A percentile compares a stretch with the other conserved stretches of the same genome.
Conservation (phyloP, 1,284 basidiomycete genomes). For the Leccinum pachyderme region DNA sequence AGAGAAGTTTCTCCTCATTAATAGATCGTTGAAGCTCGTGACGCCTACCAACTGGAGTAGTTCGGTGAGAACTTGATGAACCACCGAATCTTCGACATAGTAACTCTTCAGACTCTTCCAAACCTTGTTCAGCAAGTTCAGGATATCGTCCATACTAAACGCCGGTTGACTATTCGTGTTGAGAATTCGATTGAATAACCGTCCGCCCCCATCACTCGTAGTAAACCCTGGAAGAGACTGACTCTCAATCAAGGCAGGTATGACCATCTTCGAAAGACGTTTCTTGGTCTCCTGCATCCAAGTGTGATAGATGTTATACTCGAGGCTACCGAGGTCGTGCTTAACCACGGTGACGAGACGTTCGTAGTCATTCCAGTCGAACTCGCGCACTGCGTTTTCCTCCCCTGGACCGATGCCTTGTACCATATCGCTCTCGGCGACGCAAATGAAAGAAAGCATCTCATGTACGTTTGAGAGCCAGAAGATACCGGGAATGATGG, state of each 20-base stretch:
- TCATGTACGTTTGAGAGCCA: constrained; percentile 99
- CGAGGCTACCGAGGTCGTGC: constrained; percentile 96
- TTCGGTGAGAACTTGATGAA: constrained; percentile 96
- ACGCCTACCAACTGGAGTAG: constrained; percentile 96
- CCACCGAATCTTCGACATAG: constrained; percentile 97
- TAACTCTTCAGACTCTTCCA: constrained; percentile 99
- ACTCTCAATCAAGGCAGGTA: constrained; percentile 96
- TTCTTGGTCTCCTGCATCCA: constrained; percentile 99
- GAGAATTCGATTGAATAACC: constrained; percentile 92
- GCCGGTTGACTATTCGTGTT: constrained; percentile 84
- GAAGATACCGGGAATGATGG: constrained; percentile 95
- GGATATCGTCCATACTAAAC: constrained; percentile 98
- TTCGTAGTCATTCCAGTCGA: constrained; percentile 98
- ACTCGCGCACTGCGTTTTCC: constrained; percentile 85
- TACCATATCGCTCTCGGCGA: constrained; percentile 97
- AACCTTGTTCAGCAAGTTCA: constrained; percentile 96
- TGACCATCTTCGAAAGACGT: constrained; percentile 95
- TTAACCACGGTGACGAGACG: constrained; percentile 96
- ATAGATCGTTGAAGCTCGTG: constrained; percentile 96
- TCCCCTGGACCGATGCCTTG: constrained; percentile 98
- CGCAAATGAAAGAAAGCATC: constrained; percentile 97
- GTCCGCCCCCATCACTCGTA: constrained; percentile 89
- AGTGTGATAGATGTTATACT: constrained; percentile 99
- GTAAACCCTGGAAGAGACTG: constrained; percentile 98
- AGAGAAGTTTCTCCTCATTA: constrained; percentile 99